phyloP scores from a whole-genome alignment of 2,329 filamentous ascomycete genomes.

The Trichoderma simmonsii region DNA sequence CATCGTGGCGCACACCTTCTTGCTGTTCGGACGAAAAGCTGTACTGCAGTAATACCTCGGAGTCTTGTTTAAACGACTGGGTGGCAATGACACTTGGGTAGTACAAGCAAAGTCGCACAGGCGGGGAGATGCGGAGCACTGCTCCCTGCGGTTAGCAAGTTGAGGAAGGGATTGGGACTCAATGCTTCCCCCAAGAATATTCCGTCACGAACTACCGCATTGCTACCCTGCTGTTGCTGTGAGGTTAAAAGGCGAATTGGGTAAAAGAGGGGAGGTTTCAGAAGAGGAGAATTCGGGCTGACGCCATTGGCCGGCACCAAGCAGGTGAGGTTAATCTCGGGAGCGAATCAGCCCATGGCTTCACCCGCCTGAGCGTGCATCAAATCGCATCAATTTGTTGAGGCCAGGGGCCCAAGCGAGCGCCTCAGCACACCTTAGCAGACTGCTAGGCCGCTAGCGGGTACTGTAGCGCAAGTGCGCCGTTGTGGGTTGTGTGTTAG shows the following conservation, averaged over 20 bases:
- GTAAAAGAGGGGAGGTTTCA: constrained; percentile 1
- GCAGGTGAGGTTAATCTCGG: constrained; percentile 5
- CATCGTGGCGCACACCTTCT: not conserved
- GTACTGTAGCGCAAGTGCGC: not conserved
- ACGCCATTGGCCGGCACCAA: constrained; percentile 2
- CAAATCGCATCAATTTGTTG: constrained; percentile 7
- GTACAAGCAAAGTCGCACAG: not conserved
- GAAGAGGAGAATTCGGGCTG: not conserved
- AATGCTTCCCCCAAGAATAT: not conserved
- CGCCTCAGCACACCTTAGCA: constrained; percentile 4
- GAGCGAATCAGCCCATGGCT: constrained; percentile 6
- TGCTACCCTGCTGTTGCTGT: not conserved
- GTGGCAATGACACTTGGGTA: not conserved
- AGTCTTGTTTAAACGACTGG: not conserved
- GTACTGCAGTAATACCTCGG: not conserved
- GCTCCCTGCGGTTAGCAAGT: not conserved
- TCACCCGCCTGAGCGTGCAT: not conserved
- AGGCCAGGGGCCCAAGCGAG: constrained; percentile 11
- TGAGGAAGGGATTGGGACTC: not conserved
- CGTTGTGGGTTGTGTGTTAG: not conserved
- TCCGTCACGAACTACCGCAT: not conserved
- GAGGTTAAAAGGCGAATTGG: not conserved
- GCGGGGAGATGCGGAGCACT: not conserved
- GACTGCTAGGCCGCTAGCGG: not conserved
- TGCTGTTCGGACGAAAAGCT: not conserved